phyloP scores from a whole-genome alignment of 176 grass and related monocot genomes.

The Neostapfia colusana region DNA sequence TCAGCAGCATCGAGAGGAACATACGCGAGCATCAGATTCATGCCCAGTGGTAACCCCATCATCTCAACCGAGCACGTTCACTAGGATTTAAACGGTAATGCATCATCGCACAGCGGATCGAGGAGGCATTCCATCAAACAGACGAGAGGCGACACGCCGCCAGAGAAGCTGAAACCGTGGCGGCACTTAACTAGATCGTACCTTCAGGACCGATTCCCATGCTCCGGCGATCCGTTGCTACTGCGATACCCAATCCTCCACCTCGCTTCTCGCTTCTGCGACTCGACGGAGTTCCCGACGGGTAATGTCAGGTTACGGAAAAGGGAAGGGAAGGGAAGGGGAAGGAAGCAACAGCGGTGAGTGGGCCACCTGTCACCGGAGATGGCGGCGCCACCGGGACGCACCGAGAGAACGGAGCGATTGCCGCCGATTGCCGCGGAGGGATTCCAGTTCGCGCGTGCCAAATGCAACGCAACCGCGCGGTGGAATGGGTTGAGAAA shows the following conservation, averaged over 20 bases:
- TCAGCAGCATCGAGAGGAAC: neutral
- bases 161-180: neutral
- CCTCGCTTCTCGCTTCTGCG: neutral
- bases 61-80: neutral
- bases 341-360: neutral
- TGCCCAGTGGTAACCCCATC: neutral
- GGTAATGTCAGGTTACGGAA: neutral
- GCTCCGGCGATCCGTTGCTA: neutral
- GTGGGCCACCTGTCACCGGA: neutral
- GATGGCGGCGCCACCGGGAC: neutral
- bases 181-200: neutral
- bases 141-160: neutral
- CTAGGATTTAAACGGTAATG: neutral
- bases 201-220: neutral
- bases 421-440: neutral
- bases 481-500: neutral
- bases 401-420: neutral
- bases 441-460: neutral
- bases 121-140: conserved; percentile 38
- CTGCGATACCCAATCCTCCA: neutral
- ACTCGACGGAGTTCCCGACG: no score
- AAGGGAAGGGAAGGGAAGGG: no score
- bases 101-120: neutral
- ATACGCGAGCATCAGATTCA: neutral
- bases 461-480: neutral